These are phyloP conservation scores for Didymella arachidicola DNA, from an alignment of 2,329 filamentous ascomycete genomes.

Conservation along the genomic window DNA sequence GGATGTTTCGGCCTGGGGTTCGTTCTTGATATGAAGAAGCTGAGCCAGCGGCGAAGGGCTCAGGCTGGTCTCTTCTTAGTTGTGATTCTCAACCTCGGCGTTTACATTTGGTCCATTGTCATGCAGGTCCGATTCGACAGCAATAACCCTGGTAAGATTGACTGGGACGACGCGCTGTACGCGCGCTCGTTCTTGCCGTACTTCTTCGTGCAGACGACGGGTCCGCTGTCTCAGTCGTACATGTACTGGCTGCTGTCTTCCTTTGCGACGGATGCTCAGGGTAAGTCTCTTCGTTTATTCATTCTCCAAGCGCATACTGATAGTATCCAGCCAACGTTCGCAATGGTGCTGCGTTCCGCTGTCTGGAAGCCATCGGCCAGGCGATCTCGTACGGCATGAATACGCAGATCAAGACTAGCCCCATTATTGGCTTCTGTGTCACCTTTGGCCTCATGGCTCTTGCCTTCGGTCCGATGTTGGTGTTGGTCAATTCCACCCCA, in stretches of 20 bases:
- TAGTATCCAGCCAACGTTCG: conserved; percentile 29
- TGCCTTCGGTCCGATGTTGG: conserved; percentile 43
- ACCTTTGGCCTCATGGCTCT: conserved; percentile 45
- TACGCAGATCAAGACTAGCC: conserved; percentile 39
- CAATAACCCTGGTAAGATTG: conserved; percentile 54
- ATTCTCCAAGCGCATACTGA: neutral
- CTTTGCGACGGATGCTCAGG: conserved; percentile 40
- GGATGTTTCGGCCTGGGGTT: conserved; percentile 60
- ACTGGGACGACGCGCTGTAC: conserved; percentile 57
- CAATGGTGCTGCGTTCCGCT: conserved; percentile 39
- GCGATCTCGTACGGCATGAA: conserved; percentile 44
- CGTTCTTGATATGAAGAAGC: conserved; percentile 71
- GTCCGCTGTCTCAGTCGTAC: conserved; percentile 41
- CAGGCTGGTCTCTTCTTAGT: conserved; percentile 57
- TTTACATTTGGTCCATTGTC: conserved; percentile 60
- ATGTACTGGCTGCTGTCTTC: conserved; percentile 46
- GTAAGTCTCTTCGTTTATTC: conserved; percentile 7
- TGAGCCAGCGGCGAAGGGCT: conserved; percentile 62
- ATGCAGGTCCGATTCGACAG: conserved; percentile 56
- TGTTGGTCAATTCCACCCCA: conserved; percentile 43
- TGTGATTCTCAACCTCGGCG: conserved; percentile 57
- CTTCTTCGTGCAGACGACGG: conserved; percentile 59
- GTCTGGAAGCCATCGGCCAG: conserved; percentile 39
- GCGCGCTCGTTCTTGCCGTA: conserved; percentile 57
- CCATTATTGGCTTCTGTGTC: conserved; percentile 42